Evolutionary conservation across 176 grass and related monocot genomes (phyloP).

Genomic region (Avena eriantha): DNA sequence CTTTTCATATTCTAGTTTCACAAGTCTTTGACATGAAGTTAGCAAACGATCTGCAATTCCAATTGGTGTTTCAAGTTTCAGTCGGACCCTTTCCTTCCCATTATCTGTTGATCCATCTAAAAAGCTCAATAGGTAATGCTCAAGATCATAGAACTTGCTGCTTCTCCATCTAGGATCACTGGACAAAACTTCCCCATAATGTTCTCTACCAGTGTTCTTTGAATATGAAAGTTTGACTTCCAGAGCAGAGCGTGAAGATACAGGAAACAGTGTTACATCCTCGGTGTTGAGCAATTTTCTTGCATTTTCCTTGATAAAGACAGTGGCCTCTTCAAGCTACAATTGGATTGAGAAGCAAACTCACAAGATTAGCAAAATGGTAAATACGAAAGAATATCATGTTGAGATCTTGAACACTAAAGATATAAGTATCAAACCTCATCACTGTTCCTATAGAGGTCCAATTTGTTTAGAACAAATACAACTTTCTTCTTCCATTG

Average conservation of each 20-base stretch:
- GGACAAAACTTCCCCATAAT: constrained; percentile 51
- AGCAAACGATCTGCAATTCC: constrained; percentile 87
- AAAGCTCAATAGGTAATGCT: constrained; percentile 84
- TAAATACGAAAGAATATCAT: constrained; percentile 32
- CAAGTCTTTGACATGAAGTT: constrained; percentile 79
- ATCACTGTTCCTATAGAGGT: constrained; percentile 77
- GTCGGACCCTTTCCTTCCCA: constrained; percentile 80
- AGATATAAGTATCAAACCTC: constrained; percentile 70
- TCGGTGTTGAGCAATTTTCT: constrained; percentile 76
- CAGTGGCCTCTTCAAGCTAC: constrained; percentile 92
- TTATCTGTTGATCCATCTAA: constrained; percentile 93
- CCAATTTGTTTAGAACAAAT: constrained; percentile 95
- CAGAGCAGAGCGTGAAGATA: constrained; percentile 88
- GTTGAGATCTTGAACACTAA: constrained; percentile 40
- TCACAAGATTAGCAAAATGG: constrained; percentile 35
- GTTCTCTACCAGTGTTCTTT: constrained; percentile 43
- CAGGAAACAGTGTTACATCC: constrained; percentile 79
- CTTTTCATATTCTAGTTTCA: constrained; percentile 79
- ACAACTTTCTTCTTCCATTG: constrained; percentile 99
- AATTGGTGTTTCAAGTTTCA: constrained; percentile 97
- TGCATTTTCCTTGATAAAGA: constrained; percentile 89
- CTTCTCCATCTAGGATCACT: constrained; percentile 79
- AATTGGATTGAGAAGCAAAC: constrained; percentile 49
- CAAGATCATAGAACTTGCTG: constrained; percentile 87
- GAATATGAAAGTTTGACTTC: constrained; percentile 84